A percentile compares a stretch with the other conserved stretches of the same genome.
Evolutionary conservation across 805 yeast genomes (phyloP).

Genomic region (Scheffersomyces spartinae): DNA sequence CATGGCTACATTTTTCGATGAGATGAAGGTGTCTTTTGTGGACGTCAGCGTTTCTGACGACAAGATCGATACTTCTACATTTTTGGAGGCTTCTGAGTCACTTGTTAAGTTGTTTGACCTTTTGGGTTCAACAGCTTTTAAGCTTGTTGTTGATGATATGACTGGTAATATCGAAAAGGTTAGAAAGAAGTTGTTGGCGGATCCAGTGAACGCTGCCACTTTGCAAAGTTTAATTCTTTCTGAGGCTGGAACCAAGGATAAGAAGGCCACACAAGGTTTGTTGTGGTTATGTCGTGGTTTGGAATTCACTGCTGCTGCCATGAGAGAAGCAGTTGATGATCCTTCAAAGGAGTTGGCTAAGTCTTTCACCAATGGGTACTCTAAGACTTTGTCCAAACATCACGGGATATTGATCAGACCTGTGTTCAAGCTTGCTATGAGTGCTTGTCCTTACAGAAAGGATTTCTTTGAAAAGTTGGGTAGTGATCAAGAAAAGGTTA

Average conservation of each 20-base stretch:
- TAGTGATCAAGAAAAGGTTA: slow-evolving; percentile 56
- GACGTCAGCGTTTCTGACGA: slow-evolving; percentile 57
- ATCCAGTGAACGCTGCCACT: slow-evolving; percentile 54
- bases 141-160: slow-evolving; percentile 80
- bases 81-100: slow-evolving; percentile 76
- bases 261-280: slow-evolving; percentile 83
- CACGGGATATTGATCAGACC: slow-evolving; percentile 79
- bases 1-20: slow-evolving; percentile 75
- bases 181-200: slow-evolving; percentile 49
- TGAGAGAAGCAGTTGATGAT: slow-evolving; percentile 64
- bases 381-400: slow-evolving; percentile 67
- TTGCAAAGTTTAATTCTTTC: slow-evolving; percentile 67
- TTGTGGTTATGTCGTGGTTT: slow-evolving; percentile 81
- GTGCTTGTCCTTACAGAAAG: slow-evolving; percentile 85
- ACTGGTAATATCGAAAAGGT: slow-evolving; percentile 76
- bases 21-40: slow-evolving; percentile 58
- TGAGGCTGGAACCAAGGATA: slow-evolving; percentile 55
- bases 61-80: slow-evolving; percentile 62
- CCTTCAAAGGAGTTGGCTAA: slow-evolving; percentile 56
- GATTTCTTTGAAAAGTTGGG: slow-evolving; percentile 80
- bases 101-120: slow-evolving; percentile 74
- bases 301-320: slow-evolving; percentile 82
- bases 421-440: slow-evolving; percentile 87
- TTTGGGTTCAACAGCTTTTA: slow-evolving; percentile 74
- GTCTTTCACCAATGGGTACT: slow-evolving; percentile 78